These are phyloP conservation scores for Penicillium alfredii DNA, from an alignment of 495 filamentous ascomycete species.

Conservation along the genomic window DNA sequence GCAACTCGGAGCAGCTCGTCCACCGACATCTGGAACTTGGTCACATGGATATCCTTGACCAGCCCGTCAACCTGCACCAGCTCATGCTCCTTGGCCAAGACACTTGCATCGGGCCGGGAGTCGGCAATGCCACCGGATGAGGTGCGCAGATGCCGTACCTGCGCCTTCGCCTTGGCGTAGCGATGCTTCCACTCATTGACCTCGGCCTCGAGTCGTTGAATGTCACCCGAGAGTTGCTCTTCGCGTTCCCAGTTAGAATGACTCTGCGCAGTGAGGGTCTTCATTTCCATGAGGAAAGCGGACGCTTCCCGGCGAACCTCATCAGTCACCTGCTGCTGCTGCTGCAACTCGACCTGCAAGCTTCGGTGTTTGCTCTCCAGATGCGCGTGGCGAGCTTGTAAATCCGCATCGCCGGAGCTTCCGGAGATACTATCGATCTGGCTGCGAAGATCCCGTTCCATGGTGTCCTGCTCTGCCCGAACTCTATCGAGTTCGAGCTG, in stretches of 20 bases:
- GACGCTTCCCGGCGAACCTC: constrained; percentile 83
- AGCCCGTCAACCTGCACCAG: constrained; percentile 68
- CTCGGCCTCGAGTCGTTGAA: constrained; percentile 71
- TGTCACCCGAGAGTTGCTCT: constrained; percentile 63
- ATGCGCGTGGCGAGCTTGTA: constrained; percentile 52
- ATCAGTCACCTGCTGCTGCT: constrained; percentile 79
- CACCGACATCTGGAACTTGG: constrained; percentile 90
- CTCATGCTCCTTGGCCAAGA: constrained; percentile 60
- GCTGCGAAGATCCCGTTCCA: constrained; percentile 56
- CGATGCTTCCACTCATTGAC: constrained; percentile 83
- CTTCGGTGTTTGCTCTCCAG: constrained; percentile 66
- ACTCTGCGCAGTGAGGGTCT: constrained; percentile 70
- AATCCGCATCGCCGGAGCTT: constrained; percentile 36
- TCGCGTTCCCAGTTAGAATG: constrained; percentile 76
- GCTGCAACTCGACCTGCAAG: constrained; percentile 60
- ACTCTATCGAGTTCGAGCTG: constrained; percentile 71
- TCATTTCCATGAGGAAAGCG: constrained; percentile 84
- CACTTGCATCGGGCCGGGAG: constrained; percentile 53
- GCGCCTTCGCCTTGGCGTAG: constrained; percentile 80
- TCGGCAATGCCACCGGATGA: constrained; percentile 69
- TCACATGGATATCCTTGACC: constrained; percentile 86
- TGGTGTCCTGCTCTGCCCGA: constrained; percentile 57
- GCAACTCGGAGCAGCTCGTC: constrained; percentile 84
- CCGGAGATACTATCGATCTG: constrained; percentile 53
- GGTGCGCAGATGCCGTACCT: constrained; percentile 72